These are phyloP conservation scores for Amanita muscaria DNA, from an alignment of 768 basidiomycete species.

Conservation along the genomic window DNA sequence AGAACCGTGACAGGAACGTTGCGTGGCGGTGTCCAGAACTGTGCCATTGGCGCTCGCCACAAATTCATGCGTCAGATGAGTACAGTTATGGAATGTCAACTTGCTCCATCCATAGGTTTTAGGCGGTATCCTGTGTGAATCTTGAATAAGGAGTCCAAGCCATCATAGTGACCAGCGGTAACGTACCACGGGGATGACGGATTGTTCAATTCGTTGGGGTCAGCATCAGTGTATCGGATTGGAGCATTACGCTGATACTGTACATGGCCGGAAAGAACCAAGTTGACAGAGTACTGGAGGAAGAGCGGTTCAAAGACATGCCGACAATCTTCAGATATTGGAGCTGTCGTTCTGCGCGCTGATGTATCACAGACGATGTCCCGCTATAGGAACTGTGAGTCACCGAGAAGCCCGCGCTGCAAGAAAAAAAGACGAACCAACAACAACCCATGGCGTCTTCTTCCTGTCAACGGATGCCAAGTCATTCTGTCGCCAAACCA, in stretches of 20 bases:
- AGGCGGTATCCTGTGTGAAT: slow-evolving; percentile 5
- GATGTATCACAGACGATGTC: slow-evolving; percentile 12
- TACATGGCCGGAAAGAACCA: slow-evolving; percentile 13
- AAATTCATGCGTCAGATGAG: too few relatives aligned
- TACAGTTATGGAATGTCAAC: slow-evolving; percentile 15
- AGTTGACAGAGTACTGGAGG: slow-evolving; percentile 11
- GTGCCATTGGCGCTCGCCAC: slow-evolving; percentile 12
- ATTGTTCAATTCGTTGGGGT: background rate
- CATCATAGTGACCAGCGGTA: slow-evolving; percentile 16
- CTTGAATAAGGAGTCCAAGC: slow-evolving; percentile 12
- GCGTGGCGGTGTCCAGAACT: slow-evolving; percentile 14
- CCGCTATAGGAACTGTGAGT: too few relatives aligned
- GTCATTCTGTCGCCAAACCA: slow-evolving; percentile 14
- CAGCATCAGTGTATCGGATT: too few relatives aligned
- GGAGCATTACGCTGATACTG: slow-evolving; percentile 13
- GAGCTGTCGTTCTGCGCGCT: background rate
- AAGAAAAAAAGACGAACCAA: slow-evolving; percentile 1
- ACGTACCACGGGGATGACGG: slow-evolving; percentile 10
- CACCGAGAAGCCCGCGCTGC: too few relatives aligned
- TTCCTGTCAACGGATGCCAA: slow-evolving; percentile 12
- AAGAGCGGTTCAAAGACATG: slow-evolving; percentile 11
- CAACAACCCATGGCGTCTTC: slow-evolving; percentile 15
- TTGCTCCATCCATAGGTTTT: slow-evolving; percentile 18
- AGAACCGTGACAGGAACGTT: too few relatives aligned
- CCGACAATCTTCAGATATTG: slow-evolving; percentile 10